Percentiles rank a stretch among this genome's conserved stretches.
phyloP scores from a whole-genome alignment of 176 grass and related monocot species.

The Avena eriantha region DNA sequence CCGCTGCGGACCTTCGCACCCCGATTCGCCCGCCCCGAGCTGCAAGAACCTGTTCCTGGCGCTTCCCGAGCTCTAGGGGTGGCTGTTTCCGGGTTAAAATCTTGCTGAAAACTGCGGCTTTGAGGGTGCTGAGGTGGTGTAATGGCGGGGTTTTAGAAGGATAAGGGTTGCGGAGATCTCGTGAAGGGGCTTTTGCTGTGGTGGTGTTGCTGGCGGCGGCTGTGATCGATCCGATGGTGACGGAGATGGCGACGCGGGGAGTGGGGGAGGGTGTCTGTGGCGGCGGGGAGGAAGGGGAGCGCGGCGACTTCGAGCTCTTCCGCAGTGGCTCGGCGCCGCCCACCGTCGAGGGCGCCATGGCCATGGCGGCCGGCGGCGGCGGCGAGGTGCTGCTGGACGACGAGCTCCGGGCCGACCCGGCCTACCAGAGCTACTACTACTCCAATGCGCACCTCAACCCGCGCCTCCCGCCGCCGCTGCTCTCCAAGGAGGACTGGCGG shows the following conservation, averaged over 20 bases:
- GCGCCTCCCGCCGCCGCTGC: slow-evolving; percentile 66
- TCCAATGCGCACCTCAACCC: slow-evolving; percentile 81
- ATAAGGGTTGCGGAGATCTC: slow-evolving; percentile 24
- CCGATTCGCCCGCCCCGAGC: slow-evolving; percentile 39
- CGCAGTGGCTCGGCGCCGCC: slow-evolving; percentile 84
- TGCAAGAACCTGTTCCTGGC: not conserved
- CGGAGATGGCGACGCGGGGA: slow-evolving; percentile 62
- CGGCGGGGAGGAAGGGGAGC: slow-evolving; percentile 44
- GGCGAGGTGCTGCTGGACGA: slow-evolving; percentile 55
- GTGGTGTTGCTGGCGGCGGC: not conserved
- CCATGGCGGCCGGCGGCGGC: slow-evolving; percentile 33
- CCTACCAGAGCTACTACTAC: slow-evolving; percentile 73
- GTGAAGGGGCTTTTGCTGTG: not conserved
- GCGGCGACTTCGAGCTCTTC: slow-evolving; percentile 69
- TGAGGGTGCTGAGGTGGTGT: not conserved
- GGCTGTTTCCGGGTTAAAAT: not conserved
- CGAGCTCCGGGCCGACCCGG: slow-evolving; percentile 68
- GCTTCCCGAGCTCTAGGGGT: not conserved
- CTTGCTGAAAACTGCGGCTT: slow-evolving; percentile 9
- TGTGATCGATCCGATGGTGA: slow-evolving; percentile 49
- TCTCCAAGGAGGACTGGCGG: slow-evolving; percentile 78
- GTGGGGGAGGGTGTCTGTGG: slow-evolving; percentile 46
- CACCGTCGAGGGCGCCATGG: slow-evolving; percentile 61
- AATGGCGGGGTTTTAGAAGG: slow-evolving; percentile 49
- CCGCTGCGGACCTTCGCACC: not conserved